Conservation (phyloP, 1,284 basidiomycete genomes). For the Malassezia sp. region DNA sequence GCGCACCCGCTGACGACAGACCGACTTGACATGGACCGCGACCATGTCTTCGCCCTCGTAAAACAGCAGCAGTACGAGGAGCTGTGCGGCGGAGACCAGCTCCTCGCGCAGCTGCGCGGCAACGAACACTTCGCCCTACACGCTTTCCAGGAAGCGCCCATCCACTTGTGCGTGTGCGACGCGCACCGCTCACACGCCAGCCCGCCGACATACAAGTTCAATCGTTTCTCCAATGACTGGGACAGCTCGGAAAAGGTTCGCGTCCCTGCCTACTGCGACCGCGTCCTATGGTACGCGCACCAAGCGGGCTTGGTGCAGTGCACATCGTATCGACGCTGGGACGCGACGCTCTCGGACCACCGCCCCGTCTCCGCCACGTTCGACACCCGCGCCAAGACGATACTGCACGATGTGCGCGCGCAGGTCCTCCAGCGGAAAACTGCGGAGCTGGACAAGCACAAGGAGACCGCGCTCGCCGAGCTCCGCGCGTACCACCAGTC, state of each 20-base stretch:
- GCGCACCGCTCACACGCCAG: too few relatives aligned
- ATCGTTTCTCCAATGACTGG: constrained; percentile 60
- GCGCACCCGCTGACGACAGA: too few relatives aligned
- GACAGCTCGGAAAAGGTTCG: constrained; percentile 79
- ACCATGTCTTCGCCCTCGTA: constrained; percentile 63
- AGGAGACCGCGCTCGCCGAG: not conserved
- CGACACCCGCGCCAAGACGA: constrained; percentile 19
- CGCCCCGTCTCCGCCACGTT: constrained; percentile 38
- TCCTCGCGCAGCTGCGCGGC: constrained; percentile 70
- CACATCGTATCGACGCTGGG: constrained; percentile 40
- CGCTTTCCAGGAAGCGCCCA: constrained; percentile 62
- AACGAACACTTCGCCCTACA: constrained; percentile 78
- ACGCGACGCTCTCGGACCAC: constrained; percentile 45
- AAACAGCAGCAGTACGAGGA: constrained; percentile 56
- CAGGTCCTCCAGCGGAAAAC: not conserved
- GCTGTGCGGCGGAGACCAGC: constrained; percentile 72
- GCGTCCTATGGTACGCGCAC: constrained; percentile 66
- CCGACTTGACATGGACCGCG: constrained; percentile 78
- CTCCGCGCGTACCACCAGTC: not conserved
- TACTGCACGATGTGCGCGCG: constrained; percentile 8
- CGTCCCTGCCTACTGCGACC: constrained; percentile 89
- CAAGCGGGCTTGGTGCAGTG: constrained; percentile 53
- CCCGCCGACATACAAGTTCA: constrained; percentile 89
- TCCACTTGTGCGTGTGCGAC: too few relatives aligned
- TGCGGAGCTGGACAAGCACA: not conserved